phyloP scores from a whole-genome alignment of 2,329 filamentous ascomycete species.

The Aspergillus calidoustus region DNA sequence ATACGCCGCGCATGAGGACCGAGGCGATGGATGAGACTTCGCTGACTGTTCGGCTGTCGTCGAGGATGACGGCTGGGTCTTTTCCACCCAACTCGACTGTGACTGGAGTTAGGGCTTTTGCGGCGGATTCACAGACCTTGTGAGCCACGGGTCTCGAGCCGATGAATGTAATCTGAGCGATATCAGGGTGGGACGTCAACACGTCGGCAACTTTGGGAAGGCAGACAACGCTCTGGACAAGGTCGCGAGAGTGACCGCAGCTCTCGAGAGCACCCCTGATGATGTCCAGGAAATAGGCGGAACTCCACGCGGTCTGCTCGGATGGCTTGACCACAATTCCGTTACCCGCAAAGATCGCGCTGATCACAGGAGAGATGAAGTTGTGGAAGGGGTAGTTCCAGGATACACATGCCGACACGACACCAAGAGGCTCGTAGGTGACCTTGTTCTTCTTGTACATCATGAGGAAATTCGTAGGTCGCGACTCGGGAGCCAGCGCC shows the following conservation, averaged over 20 bases:
- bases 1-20: slow-evolving; percentile 87
- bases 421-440: slow-evolving; percentile 86
- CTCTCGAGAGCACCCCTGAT: slow-evolving; percentile 77
- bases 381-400: slow-evolving; percentile 99
- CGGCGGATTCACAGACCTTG: slow-evolving; percentile 83
- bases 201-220: slow-evolving; percentile 82
- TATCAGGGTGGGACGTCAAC: slow-evolving; percentile 80
- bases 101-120: slow-evolving; percentile 83
- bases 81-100: slow-evolving; percentile 94
- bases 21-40: slow-evolving; percentile 74
- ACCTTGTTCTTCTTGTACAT: slow-evolving; percentile 93
- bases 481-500: slow-evolving; percentile 70
- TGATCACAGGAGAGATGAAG: slow-evolving; percentile 87
- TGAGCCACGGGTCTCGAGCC: slow-evolving; percentile 86
- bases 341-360: slow-evolving; percentile 88
- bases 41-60: slow-evolving; percentile 65
- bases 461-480: slow-evolving; percentile 92
- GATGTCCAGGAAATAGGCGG: slow-evolving; percentile 78
- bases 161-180: slow-evolving; percentile 94
- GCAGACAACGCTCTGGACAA: slow-evolving; percentile 85
- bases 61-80: slow-evolving; percentile 86
- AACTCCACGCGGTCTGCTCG: slow-evolving; percentile 94
- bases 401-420: slow-evolving; percentile 88
- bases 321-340: slow-evolving; percentile 91
- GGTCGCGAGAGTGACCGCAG: slow-evolving; percentile 79